These are phyloP conservation scores for Tolypocladium ovalisporum DNA, from an alignment of 2,329 filamentous ascomycete species.

Conservation along the genomic window DNA sequence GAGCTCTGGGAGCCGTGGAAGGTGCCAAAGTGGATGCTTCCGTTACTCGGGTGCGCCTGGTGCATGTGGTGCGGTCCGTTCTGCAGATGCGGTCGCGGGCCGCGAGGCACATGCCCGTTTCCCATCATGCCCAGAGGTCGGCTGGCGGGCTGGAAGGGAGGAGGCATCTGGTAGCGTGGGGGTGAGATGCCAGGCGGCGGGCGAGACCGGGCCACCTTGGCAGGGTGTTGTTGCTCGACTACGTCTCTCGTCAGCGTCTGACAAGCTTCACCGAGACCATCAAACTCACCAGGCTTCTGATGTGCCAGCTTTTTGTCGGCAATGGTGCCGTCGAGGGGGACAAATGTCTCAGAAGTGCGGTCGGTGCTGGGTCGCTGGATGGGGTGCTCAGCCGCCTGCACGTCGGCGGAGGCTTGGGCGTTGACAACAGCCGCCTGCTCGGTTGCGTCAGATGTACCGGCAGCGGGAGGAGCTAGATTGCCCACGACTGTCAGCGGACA, in stretches of 20 bases:
- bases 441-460: not conserved
- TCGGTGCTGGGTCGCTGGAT: constrained; percentile 1
- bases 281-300: constrained; percentile 7
- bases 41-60: constrained; percentile 41
- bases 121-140: constrained; percentile 16
- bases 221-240: constrained; percentile 7
- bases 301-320: constrained; percentile 3
- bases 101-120: constrained; percentile 21
- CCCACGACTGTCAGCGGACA: not conserved
- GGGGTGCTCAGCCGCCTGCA: not conserved
- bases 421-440: not conserved
- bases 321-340: not conserved
- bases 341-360: constrained; percentile 3
- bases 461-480: not conserved
- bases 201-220: constrained; percentile 11
- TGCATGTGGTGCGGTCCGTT: constrained; percentile 29
- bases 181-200: constrained; percentile 21
- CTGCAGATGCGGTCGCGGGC: constrained; percentile 19
- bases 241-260: constrained; percentile 3
- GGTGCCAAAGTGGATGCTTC: constrained; percentile 45
- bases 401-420: not conserved
- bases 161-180: constrained; percentile 31
- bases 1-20: constrained; percentile 45
- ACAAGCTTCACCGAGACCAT: not conserved
- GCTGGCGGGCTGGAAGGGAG: constrained; percentile 27